Evolutionary conservation across 2,329 filamentous ascomycete genomes (phyloP), one percentile per base, ranked within the genome.

Genomic region (Apiospora aurea): DNA sequence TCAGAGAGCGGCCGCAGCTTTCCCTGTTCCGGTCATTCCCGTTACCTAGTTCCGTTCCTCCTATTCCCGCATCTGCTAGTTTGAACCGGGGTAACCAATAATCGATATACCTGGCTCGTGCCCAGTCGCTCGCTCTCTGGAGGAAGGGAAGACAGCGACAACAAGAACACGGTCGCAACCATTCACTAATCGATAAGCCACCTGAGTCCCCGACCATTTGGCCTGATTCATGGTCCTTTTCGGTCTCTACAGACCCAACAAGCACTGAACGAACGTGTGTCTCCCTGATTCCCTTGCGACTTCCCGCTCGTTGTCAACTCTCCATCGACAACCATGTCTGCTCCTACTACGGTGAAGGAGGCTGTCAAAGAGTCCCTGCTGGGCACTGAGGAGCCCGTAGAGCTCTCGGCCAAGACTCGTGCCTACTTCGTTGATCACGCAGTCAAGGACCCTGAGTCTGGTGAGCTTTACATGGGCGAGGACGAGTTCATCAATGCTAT

Each of bases 401-500:
- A 92, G 81, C 84, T 96, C 76, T 95, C 94, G 68, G 87, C 89
- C 74, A 92, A 95, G 82, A 91, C 92, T 75, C 93, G 91, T 83
- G 86, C 90, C 72, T 91, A 91, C 74, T 99, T 98, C 83, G 83
- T 91, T 77, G 89, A 89, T 79, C 87, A 95, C 85, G 94, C 96
- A 53, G 84, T 88, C 79, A 93, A 92, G 81, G 94, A 97, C 79
- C 86, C 92, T 73, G 87, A 90, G 77, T 88, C 91, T 13, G 95
- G 93, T 72, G 94, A 98, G 79, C 86, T 91, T 71, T 94, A 89
- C 80, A 93, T 99, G 89, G 91, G 89, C 66, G 90, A 93, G 74
- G 90, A 95, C n/a, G 90, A 97, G 81, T 99, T 99, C 82, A 90
- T 98, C 78, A 88, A 95, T 79, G 96, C 96, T 41, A 91, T 99